A percentile compares a stretch with the other conserved stretches of the same genome.
These are phyloP conservation scores for Agaricus subrufescens DNA, from an alignment of 768 basidiomycete genomes.

Conservation along the genomic window DNA sequence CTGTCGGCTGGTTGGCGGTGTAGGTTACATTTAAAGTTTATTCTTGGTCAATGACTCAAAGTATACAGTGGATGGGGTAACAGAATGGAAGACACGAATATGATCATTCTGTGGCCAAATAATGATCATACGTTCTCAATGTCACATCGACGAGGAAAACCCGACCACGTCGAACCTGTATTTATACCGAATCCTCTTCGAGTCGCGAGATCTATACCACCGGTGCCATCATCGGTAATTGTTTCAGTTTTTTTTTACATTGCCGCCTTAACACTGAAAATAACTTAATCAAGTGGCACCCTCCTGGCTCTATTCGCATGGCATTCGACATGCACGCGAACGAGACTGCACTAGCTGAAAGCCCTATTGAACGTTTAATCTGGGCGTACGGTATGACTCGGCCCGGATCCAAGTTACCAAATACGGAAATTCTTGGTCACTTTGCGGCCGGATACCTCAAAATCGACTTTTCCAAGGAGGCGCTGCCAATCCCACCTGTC, in stretches of 20 bases:
- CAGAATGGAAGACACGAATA: conserved; percentile 44
- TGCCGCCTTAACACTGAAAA: neutral
- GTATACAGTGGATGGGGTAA: conserved; percentile 44
- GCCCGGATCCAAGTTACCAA: conserved; percentile 17
- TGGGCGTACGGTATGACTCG: conserved; percentile 34
- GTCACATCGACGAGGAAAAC: conserved; percentile 48
- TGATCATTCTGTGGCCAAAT: conserved; percentile 52
- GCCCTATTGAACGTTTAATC: conserved; percentile 28
- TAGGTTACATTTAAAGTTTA: conserved; percentile 17
- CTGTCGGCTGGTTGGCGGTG: conserved; percentile 54
- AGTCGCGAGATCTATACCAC: conserved; percentile 33
- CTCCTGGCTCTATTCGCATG: conserved; percentile 29
- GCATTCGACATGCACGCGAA: conserved; percentile 40
- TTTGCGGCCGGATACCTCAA: conserved; percentile 27
- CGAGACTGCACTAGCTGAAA: conserved; percentile 23
- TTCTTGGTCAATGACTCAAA: neutral
- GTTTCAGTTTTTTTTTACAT: neutral
- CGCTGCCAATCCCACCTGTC: conserved; percentile 11
- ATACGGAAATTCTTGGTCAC: conserved; percentile 12
- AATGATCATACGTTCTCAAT: conserved; percentile 50
- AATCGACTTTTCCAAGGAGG: conserved; percentile 28
- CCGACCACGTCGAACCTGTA: conserved; percentile 41
- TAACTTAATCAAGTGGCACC: conserved; percentile 20
- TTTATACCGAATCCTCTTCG: conserved; percentile 40
- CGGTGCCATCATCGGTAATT: conserved; percentile 29